Percentiles rank a stretch among this genome's conserved stretches.
Conservation (phyloP, 202 grass and related monocot genomes). For the Bolboschoenoplectus hybrid region DNA sequence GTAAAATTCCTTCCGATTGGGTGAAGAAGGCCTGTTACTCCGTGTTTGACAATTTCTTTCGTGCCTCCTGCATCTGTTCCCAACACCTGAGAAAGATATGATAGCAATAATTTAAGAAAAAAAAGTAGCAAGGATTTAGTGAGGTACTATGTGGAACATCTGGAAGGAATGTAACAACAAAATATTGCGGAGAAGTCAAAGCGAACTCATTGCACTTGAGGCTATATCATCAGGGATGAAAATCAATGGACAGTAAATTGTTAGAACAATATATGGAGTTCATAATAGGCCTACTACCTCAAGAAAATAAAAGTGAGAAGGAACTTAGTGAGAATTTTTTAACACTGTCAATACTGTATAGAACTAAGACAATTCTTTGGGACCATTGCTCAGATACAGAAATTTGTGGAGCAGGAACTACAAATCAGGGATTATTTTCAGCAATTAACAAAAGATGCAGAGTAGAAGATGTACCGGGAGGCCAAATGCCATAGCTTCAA, state of each 20-base stretch:
- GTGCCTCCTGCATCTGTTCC: conserved; percentile 61
- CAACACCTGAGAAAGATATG: conserved; percentile 37
- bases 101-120: neutral
- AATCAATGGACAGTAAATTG: neutral
- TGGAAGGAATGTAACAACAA: neutral
- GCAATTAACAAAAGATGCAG: conserved; percentile 18
- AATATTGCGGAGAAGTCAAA: neutral
- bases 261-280: neutral
- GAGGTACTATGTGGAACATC: neutral
- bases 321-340: neutral
- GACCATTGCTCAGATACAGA: neutral
- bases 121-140: neutral
- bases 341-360: neutral
- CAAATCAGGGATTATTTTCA: neutral
- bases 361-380: neutral
- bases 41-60: conserved; percentile 45
- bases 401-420: neutral
- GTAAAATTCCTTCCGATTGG: conserved; percentile 42
- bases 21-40: conserved; percentile 53
- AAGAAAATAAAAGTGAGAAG: neutral
- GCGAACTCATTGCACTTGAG: neutral
- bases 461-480: conserved; percentile 43
- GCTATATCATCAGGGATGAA: neutral
- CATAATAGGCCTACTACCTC: conserved; percentile 20
- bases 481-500: conserved; percentile 73